Evolutionary conservation across 202 grass and related monocot species (phyloP).

Genomic region (Elaeis oleifera): DNA sequence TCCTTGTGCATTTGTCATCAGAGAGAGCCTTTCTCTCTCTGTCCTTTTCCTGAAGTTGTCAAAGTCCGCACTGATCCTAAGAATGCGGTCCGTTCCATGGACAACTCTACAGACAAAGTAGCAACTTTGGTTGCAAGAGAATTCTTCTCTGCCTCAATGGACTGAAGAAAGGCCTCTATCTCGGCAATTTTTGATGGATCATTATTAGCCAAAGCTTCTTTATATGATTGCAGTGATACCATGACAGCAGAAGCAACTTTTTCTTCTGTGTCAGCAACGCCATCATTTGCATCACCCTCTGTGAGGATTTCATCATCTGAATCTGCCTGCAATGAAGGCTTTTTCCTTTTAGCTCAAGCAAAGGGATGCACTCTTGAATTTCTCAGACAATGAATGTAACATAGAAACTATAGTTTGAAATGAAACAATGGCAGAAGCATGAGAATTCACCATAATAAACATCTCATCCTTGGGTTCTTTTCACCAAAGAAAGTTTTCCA

Average conservation of each 20-base stretch:
- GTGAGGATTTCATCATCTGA: slow-evolving; percentile 43
- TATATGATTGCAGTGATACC: slow-evolving; percentile 48
- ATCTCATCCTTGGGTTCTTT: no score
- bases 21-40: slow-evolving; percentile 72
- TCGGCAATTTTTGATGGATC: slow-evolving; percentile 48
- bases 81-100: slow-evolving; percentile 63
- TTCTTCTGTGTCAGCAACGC: slow-evolving; percentile 29
- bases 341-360: neutral
- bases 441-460: no score
- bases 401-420: neutral
- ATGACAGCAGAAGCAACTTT: slow-evolving; percentile 49
- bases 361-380: slow-evolving; percentile 7
- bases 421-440: no score
- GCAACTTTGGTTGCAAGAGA: slow-evolving; percentile 50
- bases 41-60: slow-evolving; percentile 96
- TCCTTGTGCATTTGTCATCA: slow-evolving; percentile 90
- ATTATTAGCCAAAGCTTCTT: slow-evolving; percentile 59
- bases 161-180: slow-evolving; percentile 67
- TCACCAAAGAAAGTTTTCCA: no score
- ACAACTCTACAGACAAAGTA: slow-evolving; percentile 48
- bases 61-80: slow-evolving; percentile 87
- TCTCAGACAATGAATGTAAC: neutral
- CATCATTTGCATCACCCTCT: slow-evolving; percentile 33
- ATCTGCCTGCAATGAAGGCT: slow-evolving; percentile 35
- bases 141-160: slow-evolving; percentile 62